phyloP scores from a whole-genome alignment of 176 grass and related monocot species.

The Phragmites australis region DNA sequence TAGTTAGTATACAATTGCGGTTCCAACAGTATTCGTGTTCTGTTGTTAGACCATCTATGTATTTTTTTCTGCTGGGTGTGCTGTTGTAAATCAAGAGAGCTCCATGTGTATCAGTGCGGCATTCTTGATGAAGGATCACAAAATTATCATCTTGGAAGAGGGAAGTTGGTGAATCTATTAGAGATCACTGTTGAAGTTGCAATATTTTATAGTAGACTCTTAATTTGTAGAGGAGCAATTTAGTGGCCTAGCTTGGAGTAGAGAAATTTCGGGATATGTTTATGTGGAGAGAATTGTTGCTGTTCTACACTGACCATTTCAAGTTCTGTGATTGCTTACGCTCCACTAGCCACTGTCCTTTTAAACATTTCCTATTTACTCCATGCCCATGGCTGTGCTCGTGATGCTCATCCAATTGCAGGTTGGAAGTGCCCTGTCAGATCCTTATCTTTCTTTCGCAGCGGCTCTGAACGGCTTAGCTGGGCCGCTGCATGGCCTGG shows the following conservation, averaged over 20 bases:
- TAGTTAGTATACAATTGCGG: neutral
- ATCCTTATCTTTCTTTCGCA: constrained; percentile 93
- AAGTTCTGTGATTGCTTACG: neutral
- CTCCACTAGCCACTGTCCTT: neutral
- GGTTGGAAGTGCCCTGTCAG: constrained; percentile 95
- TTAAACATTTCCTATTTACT: neutral
- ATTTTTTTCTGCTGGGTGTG: constrained; percentile 1
- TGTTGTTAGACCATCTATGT: neutral
- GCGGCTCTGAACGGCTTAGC: constrained; percentile 94
- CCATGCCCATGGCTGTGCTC: neutral
- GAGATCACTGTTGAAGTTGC: neutral
- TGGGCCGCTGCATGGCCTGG: constrained; percentile 88
- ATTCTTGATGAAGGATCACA: constrained; percentile 8
- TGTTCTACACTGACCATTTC: neutral
- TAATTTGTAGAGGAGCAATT: constrained; percentile 5
- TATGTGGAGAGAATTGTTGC: neutral
- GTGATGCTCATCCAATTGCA: constrained; percentile 38
- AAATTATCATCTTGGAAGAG: constrained; percentile 1
- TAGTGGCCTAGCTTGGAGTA: neutral
- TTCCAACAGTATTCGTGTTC: neutral
- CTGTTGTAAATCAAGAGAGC: neutral
- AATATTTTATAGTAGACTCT: neutral
- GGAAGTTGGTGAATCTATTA: neutral
- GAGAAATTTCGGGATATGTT: neutral
- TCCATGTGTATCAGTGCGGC: neutral